Evolutionary conservation across 306 rosid genomes (phyloP).

Genomic region (Medicago arabica): DNA sequence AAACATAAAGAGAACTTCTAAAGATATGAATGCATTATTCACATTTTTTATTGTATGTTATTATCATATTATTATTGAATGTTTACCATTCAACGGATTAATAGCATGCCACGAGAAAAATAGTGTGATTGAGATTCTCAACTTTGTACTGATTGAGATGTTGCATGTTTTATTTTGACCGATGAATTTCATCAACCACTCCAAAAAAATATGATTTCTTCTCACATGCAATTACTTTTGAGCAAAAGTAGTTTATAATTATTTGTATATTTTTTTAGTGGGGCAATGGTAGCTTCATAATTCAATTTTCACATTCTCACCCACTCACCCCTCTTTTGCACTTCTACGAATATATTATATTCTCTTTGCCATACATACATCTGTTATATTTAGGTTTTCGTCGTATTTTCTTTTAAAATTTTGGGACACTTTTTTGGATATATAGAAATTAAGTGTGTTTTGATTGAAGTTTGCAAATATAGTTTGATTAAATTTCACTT

Average conservation of each 20-base stretch:
- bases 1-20: slow-evolving; percentile 4
- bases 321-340: not conserved
- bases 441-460: no score
- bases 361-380: not conserved
- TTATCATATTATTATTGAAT: slow-evolving; percentile 2
- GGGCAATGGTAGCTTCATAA: not conserved
- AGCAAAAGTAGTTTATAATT: not conserved
- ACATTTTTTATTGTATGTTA: not conserved
- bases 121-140: not conserved
- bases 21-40: not conserved
- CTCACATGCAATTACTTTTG: not conserved
- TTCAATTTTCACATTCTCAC: not conserved
- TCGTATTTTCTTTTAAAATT: no score
- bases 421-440: no score
- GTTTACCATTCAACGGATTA: not conserved
- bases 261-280: not conserved
- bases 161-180: slow-evolving; percentile 3
- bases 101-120: not conserved
- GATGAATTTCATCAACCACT: slow-evolving; percentile 16
- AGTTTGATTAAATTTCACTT: no score
- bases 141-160: slow-evolving; percentile 19
- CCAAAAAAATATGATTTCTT: not conserved
- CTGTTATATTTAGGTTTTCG: no score
- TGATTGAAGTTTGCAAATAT: no score
- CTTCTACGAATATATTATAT: not conserved